Evolutionary conservation across 1,139 yeast genomes (phyloP), one percentile per base, ranked within the genome.

Genomic region (Diutina mesorugosa): DNA sequence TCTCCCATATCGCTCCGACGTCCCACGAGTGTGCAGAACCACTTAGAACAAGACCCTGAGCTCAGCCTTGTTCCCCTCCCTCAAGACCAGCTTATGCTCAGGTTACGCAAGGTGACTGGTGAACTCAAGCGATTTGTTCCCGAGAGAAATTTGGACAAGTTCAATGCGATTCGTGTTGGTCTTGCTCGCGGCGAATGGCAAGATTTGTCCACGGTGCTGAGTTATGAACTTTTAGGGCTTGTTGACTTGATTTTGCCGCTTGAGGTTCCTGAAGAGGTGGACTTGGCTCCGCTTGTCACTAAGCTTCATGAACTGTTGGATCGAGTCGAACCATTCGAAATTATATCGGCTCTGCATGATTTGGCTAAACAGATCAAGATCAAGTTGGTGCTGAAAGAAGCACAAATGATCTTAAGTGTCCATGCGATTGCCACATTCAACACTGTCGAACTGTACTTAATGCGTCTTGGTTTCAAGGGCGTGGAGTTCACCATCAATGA

Each of bases 371-470:
- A 89, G 65, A 72, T 90, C 51, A 82, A 82, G 59, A 64, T 90
- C 12, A 80, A 77, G 59, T 72, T 90, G 21, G 64, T 61, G 8
- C 67, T 67, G 0, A 66, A 64, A 7, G 64, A 74, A 61, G 72
- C 72, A 47, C 72, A 73, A 46, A 65, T 85, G 64, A 70, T 82
- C 45, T 71, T 90, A 21, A 79, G 91, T 18, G 87, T 88, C n/a
- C 97, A 90, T 66, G 96, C 96, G 0, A 85, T 90, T 63, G 96
- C 97, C 0, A 87, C 97, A 0, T 85, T 90, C 65, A 80, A 79
- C 59, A 81, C 91, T 1, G 76, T 91, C 48, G 55, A 46, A 8
- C 45, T 14, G 41, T 54, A 45, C 26, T 28, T 54, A 7, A 6
- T 26, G 10, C 50, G 45, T 6, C 28, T 32, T 4, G 47, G 35